Percentiles rank a stretch among this genome's conserved stretches.
Evolutionary conservation across 2,329 filamentous ascomycete genomes (phyloP).

Genomic region (Thelonectria blattea): DNA sequence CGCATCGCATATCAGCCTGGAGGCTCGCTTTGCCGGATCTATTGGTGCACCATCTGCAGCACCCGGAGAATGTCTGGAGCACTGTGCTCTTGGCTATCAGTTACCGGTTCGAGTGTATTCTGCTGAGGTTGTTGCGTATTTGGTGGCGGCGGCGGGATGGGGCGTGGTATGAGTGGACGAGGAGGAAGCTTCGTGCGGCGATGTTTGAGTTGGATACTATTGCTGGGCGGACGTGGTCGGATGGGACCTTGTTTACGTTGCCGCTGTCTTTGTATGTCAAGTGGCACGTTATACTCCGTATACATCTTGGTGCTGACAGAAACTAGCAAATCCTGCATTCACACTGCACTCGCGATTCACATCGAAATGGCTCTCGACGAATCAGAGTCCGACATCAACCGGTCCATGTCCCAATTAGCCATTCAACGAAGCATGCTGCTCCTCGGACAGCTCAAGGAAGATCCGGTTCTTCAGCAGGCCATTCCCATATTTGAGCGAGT

Average conservation of each 20-base stretch:
- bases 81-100: constrained; percentile 11
- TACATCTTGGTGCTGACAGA: too few species aligned
- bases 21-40: constrained; percentile 6
- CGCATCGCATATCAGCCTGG: constrained; percentile 2
- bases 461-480: constrained; percentile 7
- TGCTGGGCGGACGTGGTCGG: constrained; percentile 7
- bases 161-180: constrained; percentile 10
- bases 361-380: constrained; percentile 14
- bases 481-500: constrained; percentile 12
- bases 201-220: constrained; percentile 19
- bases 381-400: constrained; percentile 7
- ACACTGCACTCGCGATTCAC: constrained; percentile 13
- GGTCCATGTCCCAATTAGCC: constrained; percentile 5
- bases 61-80: constrained; percentile 6
- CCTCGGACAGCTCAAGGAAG: constrained; percentile 4
- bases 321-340: constrained; percentile 19
- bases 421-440: constrained; percentile 9
- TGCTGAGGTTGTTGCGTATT: constrained; percentile 4
- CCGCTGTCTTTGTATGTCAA: constrained; percentile 16
- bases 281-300: too few species aligned
- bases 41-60: not conserved
- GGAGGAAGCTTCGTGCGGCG: constrained; percentile 1
- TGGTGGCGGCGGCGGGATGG: constrained; percentile 12
- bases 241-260: not conserved
- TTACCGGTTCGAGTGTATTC: constrained; percentile 18